Evolutionary conservation across 2,329 filamentous ascomycete species (phyloP).

Genomic region (Falciphora oryzae): DNA sequence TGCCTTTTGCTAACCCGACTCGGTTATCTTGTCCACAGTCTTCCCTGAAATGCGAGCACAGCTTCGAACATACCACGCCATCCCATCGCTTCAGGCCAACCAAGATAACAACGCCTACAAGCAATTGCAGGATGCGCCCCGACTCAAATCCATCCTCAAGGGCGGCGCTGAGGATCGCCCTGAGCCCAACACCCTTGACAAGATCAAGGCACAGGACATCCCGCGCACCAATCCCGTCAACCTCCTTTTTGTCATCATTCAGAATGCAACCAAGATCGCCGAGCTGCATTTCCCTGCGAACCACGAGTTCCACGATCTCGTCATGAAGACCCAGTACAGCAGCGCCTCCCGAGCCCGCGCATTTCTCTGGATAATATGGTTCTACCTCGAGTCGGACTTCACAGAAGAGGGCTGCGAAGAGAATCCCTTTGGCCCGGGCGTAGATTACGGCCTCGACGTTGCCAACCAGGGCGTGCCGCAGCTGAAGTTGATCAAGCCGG

Average conservation of each 20-base stretch:
- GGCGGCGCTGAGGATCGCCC: slow-evolving; percentile 85
- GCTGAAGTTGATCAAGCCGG: slow-evolving; percentile 58
- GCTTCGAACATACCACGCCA: slow-evolving; percentile 94
- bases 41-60: slow-evolving; percentile 99
- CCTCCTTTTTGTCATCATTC: slow-evolving; percentile 88
- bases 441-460: slow-evolving; percentile 59
- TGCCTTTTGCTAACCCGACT: slow-evolving; percentile 14
- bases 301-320: slow-evolving; percentile 90
- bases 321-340: slow-evolving; percentile 82
- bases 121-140: slow-evolving; percentile 91
- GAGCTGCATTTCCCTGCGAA: slow-evolving; percentile 83
- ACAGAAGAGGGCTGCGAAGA: slow-evolving; percentile 78
- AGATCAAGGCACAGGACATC: slow-evolving; percentile 62
- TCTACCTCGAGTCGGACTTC: slow-evolving; percentile 95
- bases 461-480: slow-evolving; percentile 65
- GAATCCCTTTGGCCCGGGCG: slow-evolving; percentile 79
- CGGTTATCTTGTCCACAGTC: slow-evolving; percentile 52
- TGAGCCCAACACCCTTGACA: slow-evolving; percentile 78
- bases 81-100: slow-evolving; percentile 89
- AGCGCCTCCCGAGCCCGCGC: slow-evolving; percentile 79
- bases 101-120: slow-evolving; percentile 97
- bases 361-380: slow-evolving; percentile 99
- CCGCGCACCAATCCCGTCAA: slow-evolving; percentile 94
- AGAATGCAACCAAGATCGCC: slow-evolving; percentile 84
- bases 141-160: slow-evolving; percentile 94